Evolutionary conservation across 176 grass and related monocot genomes (phyloP).

Genomic region (Paspalum vaginatum): DNA sequence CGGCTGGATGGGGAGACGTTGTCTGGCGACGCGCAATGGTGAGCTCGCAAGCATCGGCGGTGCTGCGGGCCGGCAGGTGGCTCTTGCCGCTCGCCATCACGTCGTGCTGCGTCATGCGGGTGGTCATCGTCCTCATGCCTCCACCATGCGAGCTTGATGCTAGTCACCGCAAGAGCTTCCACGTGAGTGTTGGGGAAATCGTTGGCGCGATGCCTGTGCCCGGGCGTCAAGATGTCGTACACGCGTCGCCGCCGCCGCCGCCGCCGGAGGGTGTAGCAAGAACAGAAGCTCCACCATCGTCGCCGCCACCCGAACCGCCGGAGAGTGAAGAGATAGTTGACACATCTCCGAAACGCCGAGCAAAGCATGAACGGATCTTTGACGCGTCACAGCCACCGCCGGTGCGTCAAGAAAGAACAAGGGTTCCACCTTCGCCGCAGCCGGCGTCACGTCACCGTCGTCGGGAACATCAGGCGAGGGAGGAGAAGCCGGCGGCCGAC

Average conservation of each 20-base stretch:
- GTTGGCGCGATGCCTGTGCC: background rate
- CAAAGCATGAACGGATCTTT: no score
- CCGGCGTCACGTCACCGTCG: background rate
- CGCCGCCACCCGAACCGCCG: background rate
- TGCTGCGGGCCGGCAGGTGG: constrained; percentile 24
- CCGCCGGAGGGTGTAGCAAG: background rate
- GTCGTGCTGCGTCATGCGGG: constrained; percentile 40
- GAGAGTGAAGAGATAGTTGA: background rate
- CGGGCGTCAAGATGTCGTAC: background rate
- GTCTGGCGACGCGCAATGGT: constrained; percentile 22
- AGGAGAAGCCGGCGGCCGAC: background rate
- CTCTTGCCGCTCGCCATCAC: constrained; percentile 37
- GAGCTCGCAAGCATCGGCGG: constrained; percentile 11
- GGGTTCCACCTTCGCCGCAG: background rate
- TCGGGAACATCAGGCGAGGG: background rate
- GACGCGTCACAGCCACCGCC: background rate
- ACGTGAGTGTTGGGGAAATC: background rate
- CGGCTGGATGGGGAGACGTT: background rate
- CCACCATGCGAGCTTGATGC: constrained; percentile 4
- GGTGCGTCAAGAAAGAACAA: background rate
- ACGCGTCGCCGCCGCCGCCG: background rate
- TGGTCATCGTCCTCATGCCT: constrained; percentile 36
- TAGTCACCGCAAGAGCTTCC: background rate
- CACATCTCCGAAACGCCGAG: no score
- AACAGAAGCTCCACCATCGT: background rate